Evolutionary conservation across 768 basidiomycete species (phyloP).

Genomic region (Boletus insuetus): DNA sequence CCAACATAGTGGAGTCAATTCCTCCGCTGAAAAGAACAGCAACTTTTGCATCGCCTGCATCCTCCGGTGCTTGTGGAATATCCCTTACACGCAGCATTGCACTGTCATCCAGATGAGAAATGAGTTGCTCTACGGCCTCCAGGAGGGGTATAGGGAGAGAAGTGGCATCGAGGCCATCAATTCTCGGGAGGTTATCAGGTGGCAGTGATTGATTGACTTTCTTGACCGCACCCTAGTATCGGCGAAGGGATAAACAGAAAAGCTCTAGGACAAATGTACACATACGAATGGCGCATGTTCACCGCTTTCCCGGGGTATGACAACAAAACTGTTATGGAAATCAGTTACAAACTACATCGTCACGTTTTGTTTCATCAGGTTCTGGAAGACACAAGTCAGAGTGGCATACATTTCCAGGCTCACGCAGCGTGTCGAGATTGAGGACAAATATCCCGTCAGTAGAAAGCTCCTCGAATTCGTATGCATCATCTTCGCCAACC

Average conservation of each 20-base stretch:
- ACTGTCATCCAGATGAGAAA: constrained; percentile 58
- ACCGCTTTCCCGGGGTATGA: constrained; percentile 21
- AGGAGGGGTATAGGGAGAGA: constrained; percentile 31
- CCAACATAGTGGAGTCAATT: constrained; percentile 85
- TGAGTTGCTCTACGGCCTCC: constrained; percentile 47
- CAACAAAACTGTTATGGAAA: constrained; percentile 19
- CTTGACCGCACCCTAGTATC: constrained; percentile 40
- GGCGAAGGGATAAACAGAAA: not conserved
- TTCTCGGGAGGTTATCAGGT: constrained; percentile 36
- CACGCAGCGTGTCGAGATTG: constrained; percentile 36
- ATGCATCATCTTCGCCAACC: constrained; percentile 42
- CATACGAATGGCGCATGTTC: constrained; percentile 24
- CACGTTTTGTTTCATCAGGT: not conserved
- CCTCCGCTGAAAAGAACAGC: constrained; percentile 95
- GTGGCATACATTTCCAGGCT: constrained; percentile 26
- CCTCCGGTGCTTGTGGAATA: constrained; percentile 52
- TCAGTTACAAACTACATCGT: constrained; percentile 17
- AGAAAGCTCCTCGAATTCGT: constrained; percentile 58
- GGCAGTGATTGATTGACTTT: constrained; percentile 51
- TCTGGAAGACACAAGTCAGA: not conserved
- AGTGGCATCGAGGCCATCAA: constrained; percentile 23
- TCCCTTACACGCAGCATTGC: constrained; percentile 65
- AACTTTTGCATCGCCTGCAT: constrained; percentile 50
- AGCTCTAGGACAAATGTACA: not conserved
- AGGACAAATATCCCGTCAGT: constrained; percentile 58